These are phyloP conservation scores for Zygoascus bituminiphila DNA, from an alignment of 805 yeast species.

Conservation along the genomic window DNA sequence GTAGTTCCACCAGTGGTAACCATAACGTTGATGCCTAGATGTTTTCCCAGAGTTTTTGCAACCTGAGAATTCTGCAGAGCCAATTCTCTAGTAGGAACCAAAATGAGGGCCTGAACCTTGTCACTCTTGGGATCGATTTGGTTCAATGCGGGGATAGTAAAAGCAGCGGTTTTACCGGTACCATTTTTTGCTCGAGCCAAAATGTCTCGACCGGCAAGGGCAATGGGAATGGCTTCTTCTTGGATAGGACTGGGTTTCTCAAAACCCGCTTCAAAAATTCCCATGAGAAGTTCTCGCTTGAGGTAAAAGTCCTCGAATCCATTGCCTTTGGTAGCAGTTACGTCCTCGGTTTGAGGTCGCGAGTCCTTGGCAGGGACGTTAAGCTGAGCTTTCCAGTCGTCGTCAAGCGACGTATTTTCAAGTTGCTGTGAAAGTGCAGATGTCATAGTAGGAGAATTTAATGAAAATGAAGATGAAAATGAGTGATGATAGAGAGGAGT, in stretches of 20 bases:
- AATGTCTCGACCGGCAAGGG: slow-evolving; percentile 89
- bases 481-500: no score
- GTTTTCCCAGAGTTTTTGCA: slow-evolving; percentile 90
- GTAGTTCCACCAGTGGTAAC: slow-evolving; percentile 98
- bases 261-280: slow-evolving; percentile 97
- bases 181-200: slow-evolving; percentile 98
- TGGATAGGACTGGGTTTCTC: slow-evolving; percentile 98
- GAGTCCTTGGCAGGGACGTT: slow-evolving; percentile 76
- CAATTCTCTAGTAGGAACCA: slow-evolving; percentile 96
- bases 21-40: slow-evolving; percentile 87
- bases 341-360: slow-evolving; percentile 98
- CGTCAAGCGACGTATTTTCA: slow-evolving; percentile 11
- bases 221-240: slow-evolving; percentile 94
- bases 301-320: slow-evolving; percentile 86
- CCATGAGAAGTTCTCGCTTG: slow-evolving; percentile 92
- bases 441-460: neutral
- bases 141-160: slow-evolving; percentile 87
- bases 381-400: slow-evolving; percentile 60
- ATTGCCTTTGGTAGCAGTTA: slow-evolving; percentile 80
- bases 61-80: slow-evolving; percentile 98
- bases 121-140: slow-evolving; percentile 74
- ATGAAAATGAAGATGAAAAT: no score
- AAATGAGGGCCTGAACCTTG: slow-evolving; percentile 83
- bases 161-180: slow-evolving; percentile 97
- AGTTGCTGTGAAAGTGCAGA: slow-evolving; percentile 8